phyloP scores from a whole-genome alignment of 2,329 filamentous ascomycete species.

The Venturia nashicola region DNA sequence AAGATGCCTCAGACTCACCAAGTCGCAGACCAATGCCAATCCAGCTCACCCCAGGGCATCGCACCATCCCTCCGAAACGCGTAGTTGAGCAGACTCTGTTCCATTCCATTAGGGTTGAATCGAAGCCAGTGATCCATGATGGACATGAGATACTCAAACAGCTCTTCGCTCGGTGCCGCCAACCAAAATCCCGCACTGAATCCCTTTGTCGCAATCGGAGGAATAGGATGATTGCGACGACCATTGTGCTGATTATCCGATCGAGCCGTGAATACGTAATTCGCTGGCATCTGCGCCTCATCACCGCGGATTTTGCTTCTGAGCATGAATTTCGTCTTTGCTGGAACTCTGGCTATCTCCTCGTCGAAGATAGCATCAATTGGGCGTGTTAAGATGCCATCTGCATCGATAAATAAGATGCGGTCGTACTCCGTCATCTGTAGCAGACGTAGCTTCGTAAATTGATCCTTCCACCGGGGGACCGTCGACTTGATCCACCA shows the following conservation, averaged over 20 bases:
- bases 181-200: conserved; percentile 10
- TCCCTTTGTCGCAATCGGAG: not conserved
- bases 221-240: not conserved
- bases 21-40: not conserved
- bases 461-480: conserved; percentile 8
- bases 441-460: conserved; percentile 10
- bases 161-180: not conserved
- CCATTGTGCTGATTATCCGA: not conserved
- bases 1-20: not conserved
- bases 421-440: conserved; percentile 10
- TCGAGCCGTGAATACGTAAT: not conserved
- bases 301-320: not conserved
- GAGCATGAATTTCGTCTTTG: not conserved
- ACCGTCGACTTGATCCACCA: not conserved
- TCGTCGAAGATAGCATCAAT: conserved; percentile 10
- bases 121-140: conserved; percentile 4
- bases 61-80: conserved; percentile 9
- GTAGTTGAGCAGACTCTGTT: conserved; percentile 10
- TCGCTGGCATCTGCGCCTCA: not conserved
- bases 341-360: not conserved
- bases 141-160: conserved; percentile 6
- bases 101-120: conserved; percentile 7
- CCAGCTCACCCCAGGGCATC: conserved; percentile 8
- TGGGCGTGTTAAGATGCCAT: conserved; percentile 7
- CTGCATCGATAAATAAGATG: conserved; percentile 10